Evolutionary conservation across 2,329 filamentous ascomycete genomes (phyloP), one percentile per base, ranked within the genome.

Genomic region (Nothopassalora personata): DNA sequence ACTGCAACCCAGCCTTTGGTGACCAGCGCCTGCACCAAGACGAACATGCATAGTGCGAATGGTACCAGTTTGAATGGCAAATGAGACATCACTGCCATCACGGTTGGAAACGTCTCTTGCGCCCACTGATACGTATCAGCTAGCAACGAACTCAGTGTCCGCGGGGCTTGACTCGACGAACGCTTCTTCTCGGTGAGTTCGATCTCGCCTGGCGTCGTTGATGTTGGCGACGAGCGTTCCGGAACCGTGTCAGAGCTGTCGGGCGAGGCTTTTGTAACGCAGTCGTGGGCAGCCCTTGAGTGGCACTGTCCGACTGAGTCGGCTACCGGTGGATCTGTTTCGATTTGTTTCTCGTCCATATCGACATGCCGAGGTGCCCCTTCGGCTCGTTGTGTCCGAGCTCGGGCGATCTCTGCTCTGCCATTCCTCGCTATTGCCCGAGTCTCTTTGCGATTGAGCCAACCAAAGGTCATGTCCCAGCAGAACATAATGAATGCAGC

Each of bases 31-130:
- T 91, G 87, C 0, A 90, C 87, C 0, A 91, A 80, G 9, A 90
- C 80, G 61, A 90, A 90, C 87, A 90, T 90, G 61, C 81, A 79
- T 57, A 91, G 85, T 0, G 87, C 84, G 66, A 90, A 90, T 0
- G 88, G 87, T 0, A 91, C 78, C 0, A 90, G 79, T 0, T 85
- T 80, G 55, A 87, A 83, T 0, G 88, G 88, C 1, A 91, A 76
- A 68, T 89, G 86, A 0, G 81, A 74, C 5, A 87, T 70, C 0
- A 90, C 87, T 0, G 84, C 83, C 19, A 84, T 83, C 1, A 83
- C 82, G 0, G 87, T 90, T 0, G 88, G 88, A 51, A 90, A 90
- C 0, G 86, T 90, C 67, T 87, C 85, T 61, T 86, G 84, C 0
- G 75, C 75, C 86, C 86, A 89, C n/a, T 70, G 68, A 58, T 83